Evolutionary conservation across 1,284 basidiomycete species (phyloP).

Genomic region (Stereum hirsutum): DNA sequence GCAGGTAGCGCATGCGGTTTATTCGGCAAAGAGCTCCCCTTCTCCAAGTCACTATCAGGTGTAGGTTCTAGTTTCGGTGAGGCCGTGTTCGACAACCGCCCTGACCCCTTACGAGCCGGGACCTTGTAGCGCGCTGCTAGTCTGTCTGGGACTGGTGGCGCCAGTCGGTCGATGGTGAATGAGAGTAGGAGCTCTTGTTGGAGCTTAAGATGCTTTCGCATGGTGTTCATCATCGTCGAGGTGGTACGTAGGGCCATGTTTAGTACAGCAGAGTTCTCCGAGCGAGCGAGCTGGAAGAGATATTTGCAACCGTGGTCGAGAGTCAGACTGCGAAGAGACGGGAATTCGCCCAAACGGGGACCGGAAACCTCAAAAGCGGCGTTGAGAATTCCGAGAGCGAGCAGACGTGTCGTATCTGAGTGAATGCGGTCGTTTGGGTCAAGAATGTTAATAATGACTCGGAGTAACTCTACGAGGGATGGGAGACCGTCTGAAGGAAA

Average conservation of each 20-base stretch:
- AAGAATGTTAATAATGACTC: conserved; percentile 91
- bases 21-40: conserved; percentile 42
- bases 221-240: conserved; percentile 82
- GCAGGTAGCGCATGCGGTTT: conserved; percentile 63
- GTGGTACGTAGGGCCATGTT: conserved; percentile 80
- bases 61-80: conserved; percentile 36
- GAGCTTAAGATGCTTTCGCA: conserved; percentile 85
- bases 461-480: conserved; percentile 87
- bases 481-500: conserved; percentile 71
- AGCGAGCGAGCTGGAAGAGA: conserved; percentile 89
- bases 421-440: conserved; percentile 94
- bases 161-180: conserved; percentile 88
- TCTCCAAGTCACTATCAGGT: conserved; percentile 36
- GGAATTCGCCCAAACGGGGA: conserved; percentile 62
- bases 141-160: conserved; percentile 32
- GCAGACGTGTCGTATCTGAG: conserved; percentile 92
- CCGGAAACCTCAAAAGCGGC: conserved; percentile 87
- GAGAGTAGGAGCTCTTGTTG: conserved; percentile 95
- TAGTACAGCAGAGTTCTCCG: conserved; percentile 78
- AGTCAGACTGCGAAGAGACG: conserved; percentile 65
- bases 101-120: conserved; percentile 15
- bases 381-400: conserved; percentile 84
- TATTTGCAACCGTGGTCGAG: conserved; percentile 93
- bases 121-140: conserved; percentile 12
- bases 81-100: conserved; percentile 38